Base-by-base conservation (phyloP, 2,329 filamentous ascomycete genomes). In the Tolypocladium album region DNA sequence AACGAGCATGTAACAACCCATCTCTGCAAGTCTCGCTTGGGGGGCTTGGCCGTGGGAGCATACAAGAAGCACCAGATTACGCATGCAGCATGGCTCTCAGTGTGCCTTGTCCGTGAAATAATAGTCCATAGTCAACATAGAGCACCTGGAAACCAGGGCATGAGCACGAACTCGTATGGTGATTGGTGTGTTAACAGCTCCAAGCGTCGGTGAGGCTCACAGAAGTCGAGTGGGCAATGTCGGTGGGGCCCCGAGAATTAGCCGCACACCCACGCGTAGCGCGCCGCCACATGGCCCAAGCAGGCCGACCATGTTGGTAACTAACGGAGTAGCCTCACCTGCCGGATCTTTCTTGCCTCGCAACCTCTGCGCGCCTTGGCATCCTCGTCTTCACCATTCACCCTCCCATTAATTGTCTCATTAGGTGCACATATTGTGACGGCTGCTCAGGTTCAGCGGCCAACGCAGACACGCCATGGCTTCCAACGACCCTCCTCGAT, bases 401-500 rank as follows among this genome's bases (percentile, higher is more conserved):
- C 31, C 50, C 31, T 55, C 12, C 20, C 31, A 4, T 36, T 11
- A 11, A 15, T 22, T 22, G 3, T 27, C 27, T 15, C 20, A 20
- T 36, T 55, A 20, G 50, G 50, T 12, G 31, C 50, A 55, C 31
- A 38, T 36, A 55, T 55, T n/a, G 20, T 31, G 31, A 55, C 7
- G 31, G 50, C 50, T 42, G 27, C 42, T 38, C 22, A 20, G 40
- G 24, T 38, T 24, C 40, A 38, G 31, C 27, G 11, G 43, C 57
- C 27, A 47, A 55, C 22, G 36, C 34, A 55, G 50, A 55, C 20
- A 42, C 65, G 76, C 67, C 61, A 82, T 83, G 79, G 75, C 78
- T 62, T 74, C 75, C 47, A 77, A 75, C 68, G 75, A 79, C 59
- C 73, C 69, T 65, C 73, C 76, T 62, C 77, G 78, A 63, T 81